Percentiles rank a stretch among this genome's conserved stretches.
Evolutionary conservation across 495 filamentous ascomycete genomes (phyloP).

Genomic region (Lentithecium fluviatile): DNA sequence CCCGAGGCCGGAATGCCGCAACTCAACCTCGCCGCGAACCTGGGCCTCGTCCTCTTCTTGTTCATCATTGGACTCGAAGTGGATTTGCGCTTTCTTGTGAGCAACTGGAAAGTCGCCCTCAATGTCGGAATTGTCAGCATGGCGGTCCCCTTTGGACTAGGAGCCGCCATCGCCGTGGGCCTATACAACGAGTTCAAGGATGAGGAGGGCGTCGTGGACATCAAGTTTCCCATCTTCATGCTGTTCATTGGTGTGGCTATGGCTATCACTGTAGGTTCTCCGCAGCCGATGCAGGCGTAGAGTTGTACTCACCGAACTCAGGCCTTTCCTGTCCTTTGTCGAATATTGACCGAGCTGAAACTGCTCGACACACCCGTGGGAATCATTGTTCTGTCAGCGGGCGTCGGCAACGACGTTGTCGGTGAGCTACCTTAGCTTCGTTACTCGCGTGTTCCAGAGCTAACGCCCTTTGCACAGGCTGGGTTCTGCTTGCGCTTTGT

Average conservation of each 20-base stretch:
- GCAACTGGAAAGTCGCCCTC: constrained; percentile 82
- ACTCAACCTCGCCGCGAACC: constrained; percentile 79
- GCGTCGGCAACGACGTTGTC: constrained; percentile 92
- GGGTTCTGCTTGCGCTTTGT: constrained; percentile 91
- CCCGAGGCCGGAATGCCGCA: constrained; percentile 69
- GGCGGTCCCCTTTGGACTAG: constrained; percentile 71
- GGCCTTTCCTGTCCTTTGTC: constrained; percentile 93
- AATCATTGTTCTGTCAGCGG: constrained; percentile 86
- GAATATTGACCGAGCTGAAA: constrained; percentile 91
- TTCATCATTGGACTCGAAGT: constrained; percentile 94
- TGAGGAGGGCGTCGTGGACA: constrained; percentile 60
- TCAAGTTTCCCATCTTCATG: constrained; percentile 78
- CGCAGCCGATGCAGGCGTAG: not conserved
- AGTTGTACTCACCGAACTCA: constrained; percentile 34
- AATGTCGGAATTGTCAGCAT: constrained; percentile 85
- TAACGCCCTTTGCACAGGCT: constrained; percentile 44
- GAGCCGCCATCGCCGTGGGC: constrained; percentile 79
- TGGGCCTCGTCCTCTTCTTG: constrained; percentile 86
- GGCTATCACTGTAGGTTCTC: constrained; percentile 70
- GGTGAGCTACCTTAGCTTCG: constrained; percentile 46
- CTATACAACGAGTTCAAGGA: constrained; percentile 75
- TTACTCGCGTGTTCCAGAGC: constrained; percentile 9
- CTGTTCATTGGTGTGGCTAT: constrained; percentile 95
- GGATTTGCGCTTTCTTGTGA: constrained; percentile 77
- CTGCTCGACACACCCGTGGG: constrained; percentile 81